These are phyloP conservation scores for Biancaea sappan DNA, from an alignment of 306 rosid genomes.

Conservation along the genomic window DNA sequence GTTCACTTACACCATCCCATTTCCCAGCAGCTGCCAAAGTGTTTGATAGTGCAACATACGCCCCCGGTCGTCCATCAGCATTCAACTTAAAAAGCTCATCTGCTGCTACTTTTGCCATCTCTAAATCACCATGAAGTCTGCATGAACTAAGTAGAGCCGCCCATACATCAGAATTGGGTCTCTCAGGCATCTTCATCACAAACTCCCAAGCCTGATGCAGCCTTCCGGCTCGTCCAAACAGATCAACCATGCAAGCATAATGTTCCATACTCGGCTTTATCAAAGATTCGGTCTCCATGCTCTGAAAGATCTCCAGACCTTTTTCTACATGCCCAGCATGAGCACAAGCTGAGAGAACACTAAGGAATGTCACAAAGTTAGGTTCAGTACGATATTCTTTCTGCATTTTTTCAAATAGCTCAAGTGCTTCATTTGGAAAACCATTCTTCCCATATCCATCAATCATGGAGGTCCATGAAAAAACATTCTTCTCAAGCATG, in stretches of 20 bases:
- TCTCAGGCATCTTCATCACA: constrained; percentile 62
- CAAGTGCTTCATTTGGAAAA: constrained; percentile 68
- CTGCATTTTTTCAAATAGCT: constrained; percentile 64
- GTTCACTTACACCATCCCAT: constrained; percentile 87
- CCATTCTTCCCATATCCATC: constrained; percentile 96
- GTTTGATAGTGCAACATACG: constrained; percentile 81
- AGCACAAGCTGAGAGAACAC: constrained; percentile 86
- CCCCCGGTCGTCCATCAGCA: constrained; percentile 69
- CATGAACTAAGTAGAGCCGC: constrained; percentile 88
- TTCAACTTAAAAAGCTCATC: constrained; percentile 75
- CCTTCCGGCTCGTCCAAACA: constrained; percentile 84
- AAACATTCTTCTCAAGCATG: constrained; percentile 74
- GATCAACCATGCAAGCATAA: constrained; percentile 90
- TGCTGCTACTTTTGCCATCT: constrained; percentile 77
- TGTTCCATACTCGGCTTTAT: constrained; percentile 85
- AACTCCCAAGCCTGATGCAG: constrained; percentile 77
- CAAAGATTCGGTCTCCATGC: constrained; percentile 63
- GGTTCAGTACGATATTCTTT: constrained; percentile 48
- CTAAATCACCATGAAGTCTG: constrained; percentile 68
- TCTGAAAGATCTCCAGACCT: constrained; percentile 71
- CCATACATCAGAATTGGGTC: constrained; percentile 90
- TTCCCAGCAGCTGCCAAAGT: constrained; percentile 85
- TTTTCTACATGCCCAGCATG: constrained; percentile 79
- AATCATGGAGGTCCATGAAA: constrained; percentile 95
- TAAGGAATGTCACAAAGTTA: constrained; percentile 74